Conservation (phyloP, 208 protist genomes). For the Borovskyia barvae region DNA sequence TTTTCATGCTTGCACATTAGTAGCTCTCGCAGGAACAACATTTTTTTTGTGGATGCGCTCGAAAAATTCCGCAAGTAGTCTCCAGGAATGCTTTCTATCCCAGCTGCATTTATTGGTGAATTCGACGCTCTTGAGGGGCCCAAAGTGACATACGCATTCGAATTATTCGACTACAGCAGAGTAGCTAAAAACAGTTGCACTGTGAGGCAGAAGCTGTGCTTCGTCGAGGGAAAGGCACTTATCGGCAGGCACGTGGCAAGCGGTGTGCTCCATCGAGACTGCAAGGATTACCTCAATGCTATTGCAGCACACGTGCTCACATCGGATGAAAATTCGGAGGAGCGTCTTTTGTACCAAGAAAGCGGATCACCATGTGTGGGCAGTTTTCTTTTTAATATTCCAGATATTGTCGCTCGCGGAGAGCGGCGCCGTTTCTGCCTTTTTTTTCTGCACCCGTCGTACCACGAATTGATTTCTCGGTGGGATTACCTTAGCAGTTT, state of each 20-base stretch:
- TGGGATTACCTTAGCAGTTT: conserved; percentile 44
- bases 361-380: conserved; percentile 50
- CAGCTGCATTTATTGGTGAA: conserved; percentile 70
- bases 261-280: conserved; percentile 42
- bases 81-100: conserved; percentile 22
- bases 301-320: conserved; percentile 61
- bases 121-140: conserved; percentile 78
- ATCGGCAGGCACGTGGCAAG: conserved; percentile 41
- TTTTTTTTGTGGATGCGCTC: not conserved
- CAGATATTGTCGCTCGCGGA: conserved; percentile 82
- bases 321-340: conserved; percentile 61
- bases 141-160: conserved; percentile 55
- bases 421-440: conserved; percentile 77
- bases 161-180: conserved; percentile 61
- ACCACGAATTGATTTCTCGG: conserved; percentile 44
- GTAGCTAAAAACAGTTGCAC: not conserved
- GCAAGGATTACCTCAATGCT: conserved; percentile 40
- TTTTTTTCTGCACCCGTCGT: conserved; percentile 57
- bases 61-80: not conserved
- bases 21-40: not conserved
- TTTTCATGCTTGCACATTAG: not conserved
- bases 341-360: conserved; percentile 70
- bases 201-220: conserved; percentile 21
- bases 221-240: conserved; percentile 25
- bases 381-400: conserved; percentile 67